Evolutionary conservation across 139 green algal species (phyloP).

Genomic region (Chlamydomonas applanata): DNA sequence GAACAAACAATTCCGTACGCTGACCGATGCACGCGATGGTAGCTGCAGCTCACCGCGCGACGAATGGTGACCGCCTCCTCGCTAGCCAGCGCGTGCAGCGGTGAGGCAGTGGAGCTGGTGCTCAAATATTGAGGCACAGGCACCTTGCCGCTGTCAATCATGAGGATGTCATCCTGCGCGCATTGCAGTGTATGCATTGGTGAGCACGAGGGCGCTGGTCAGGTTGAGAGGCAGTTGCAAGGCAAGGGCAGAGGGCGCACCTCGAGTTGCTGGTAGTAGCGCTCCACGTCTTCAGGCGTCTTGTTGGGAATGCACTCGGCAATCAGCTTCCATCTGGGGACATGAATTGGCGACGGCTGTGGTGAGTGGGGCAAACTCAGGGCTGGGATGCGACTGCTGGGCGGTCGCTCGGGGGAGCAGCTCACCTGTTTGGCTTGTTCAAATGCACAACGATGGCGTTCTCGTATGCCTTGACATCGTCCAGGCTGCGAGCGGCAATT

Average conservation of each 20-base stretch:
- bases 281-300: slow-evolving; percentile 8
- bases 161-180: neutral
- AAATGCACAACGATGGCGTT: too few species aligned
- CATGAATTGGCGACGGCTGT: too few species aligned
- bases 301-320: slow-evolving; percentile 23
- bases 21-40: slow-evolving; percentile 6
- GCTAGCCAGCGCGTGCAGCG: neutral
- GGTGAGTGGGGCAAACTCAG: too few species aligned
- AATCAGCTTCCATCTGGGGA: slow-evolving; percentile 19
- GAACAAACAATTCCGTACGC: neutral
- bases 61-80: too few species aligned
- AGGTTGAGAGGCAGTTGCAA: neutral
- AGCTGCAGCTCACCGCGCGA: neutral
- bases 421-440: too few species aligned
- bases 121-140: neutral
- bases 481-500: slow-evolving; percentile 11
- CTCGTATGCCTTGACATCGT: too few species aligned
- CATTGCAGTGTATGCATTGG: neutral
- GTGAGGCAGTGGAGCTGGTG: neutral
- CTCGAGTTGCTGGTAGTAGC: slow-evolving; percentile 25
- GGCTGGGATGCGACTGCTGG: too few species aligned
- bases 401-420: too few species aligned
- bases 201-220: neutral
- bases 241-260: neutral
- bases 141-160: neutral